Conservation (phyloP, 176 grass and related monocot species). For the Triticum monococcum region DNA sequence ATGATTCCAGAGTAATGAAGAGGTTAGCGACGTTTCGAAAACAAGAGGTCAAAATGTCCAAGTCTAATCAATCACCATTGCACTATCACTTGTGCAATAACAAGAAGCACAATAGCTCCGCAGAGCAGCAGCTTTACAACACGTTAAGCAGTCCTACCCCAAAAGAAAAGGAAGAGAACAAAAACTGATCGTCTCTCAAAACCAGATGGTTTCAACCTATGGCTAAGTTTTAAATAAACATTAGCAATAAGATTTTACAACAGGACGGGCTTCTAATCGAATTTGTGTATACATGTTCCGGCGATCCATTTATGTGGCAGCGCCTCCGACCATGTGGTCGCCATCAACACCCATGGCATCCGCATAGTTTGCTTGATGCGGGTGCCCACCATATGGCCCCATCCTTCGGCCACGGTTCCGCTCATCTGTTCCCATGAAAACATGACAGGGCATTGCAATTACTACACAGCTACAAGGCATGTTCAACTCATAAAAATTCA, state of each 20-base stretch:
- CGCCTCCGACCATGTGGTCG: conserved; percentile 35
- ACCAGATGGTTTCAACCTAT: conserved; percentile 19
- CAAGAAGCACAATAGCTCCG: not conserved
- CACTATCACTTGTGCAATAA: not conserved
- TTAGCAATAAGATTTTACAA: conserved; percentile 37
- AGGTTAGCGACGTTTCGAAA: not conserved
- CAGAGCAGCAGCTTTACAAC: conserved; percentile 32
- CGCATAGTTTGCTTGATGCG: conserved; percentile 37
- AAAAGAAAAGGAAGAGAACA: not conserved
- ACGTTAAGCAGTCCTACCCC: conserved; percentile 30
- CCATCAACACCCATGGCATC: conserved; percentile 42
- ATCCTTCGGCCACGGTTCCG: conserved; percentile 54
- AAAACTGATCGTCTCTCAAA: not conserved
- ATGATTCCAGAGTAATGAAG: no score
- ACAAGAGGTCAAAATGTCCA: not conserved
- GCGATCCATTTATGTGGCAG: conserved; percentile 33
- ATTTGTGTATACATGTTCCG: conserved; percentile 32
- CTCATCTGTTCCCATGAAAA: conserved; percentile 46
- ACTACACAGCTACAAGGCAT: not conserved
- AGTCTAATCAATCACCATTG: not conserved
- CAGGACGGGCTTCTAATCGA: conserved; percentile 22
- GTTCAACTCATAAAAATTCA: not conserved
- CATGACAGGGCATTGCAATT: not conserved
- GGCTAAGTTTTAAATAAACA: conserved; percentile 33
- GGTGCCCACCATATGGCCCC: conserved; percentile 26